Evolutionary conservation across 805 yeast species (phyloP).

Genomic region (Pichia pseudocactophila): DNA sequence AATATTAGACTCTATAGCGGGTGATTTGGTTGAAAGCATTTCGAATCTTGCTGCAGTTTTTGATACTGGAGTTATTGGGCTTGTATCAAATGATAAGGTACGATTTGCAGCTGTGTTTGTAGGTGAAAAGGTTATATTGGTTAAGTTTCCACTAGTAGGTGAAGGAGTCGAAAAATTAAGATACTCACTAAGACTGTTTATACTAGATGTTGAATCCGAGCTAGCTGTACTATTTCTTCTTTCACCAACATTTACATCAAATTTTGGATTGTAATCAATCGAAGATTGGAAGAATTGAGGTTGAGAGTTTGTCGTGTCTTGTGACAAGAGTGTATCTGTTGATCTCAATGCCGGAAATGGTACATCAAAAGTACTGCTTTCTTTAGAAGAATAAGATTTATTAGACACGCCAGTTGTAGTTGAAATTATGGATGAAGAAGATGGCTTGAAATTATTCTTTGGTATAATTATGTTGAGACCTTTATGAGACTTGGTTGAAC

Average conservation of each 20-base stretch:
- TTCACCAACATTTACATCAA: background rate
- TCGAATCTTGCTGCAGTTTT: slow-evolving; percentile 6
- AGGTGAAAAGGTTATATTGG: no score
- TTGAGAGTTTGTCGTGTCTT: background rate
- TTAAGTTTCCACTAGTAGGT: background rate
- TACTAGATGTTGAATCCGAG: background rate
- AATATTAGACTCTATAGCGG: background rate
- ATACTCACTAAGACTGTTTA: no score
- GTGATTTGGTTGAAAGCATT: background rate
- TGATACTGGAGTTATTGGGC: slow-evolving; percentile 7
- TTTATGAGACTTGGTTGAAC: no score
- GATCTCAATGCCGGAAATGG: background rate
- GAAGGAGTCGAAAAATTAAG: background rate
- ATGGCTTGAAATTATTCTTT: slow-evolving; percentile 1
- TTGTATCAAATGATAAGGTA: background rate
- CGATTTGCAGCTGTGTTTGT: no score
- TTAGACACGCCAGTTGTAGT: slow-evolving; percentile 1
- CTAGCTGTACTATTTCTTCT: background rate
- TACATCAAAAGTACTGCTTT: slow-evolving; percentile 3
- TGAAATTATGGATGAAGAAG: slow-evolving; percentile 7
- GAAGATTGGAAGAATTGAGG: no score
- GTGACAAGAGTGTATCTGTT: slow-evolving; percentile 1
- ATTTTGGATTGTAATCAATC: no score
- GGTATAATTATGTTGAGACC: no score
- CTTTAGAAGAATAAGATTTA: background rate